A percentile compares a stretch with the other conserved stretches of the same genome.
Evolutionary conservation across 192 early-diverging fungal species (phyloP).

Genomic region (Chytriomyces sp.): DNA sequence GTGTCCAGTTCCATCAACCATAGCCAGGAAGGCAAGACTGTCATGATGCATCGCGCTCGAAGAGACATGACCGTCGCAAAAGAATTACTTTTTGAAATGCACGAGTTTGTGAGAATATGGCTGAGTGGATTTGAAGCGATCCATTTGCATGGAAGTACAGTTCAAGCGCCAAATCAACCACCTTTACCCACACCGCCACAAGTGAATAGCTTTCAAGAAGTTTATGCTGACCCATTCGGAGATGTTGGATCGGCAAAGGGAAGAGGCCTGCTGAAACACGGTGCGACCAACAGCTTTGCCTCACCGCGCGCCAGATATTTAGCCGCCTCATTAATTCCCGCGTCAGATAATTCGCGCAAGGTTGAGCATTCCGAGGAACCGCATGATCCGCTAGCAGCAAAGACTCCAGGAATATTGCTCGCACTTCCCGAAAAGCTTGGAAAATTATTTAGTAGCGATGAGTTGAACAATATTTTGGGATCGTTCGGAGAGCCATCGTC

Average conservation of each 20-base stretch:
- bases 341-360: not conserved
- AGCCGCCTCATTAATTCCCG: not conserved
- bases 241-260: not conserved
- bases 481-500: not conserved
- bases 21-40: slow-evolving; percentile 16
- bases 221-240: not conserved
- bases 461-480: slow-evolving; percentile 16
- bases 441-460: slow-evolving; percentile 19
- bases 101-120: slow-evolving; percentile 34
- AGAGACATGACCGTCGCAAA: slow-evolving; percentile 23
- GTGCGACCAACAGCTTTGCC: not conserved
- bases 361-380: not conserved
- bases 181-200: no score
- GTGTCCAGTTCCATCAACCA: slow-evolving; percentile 23
- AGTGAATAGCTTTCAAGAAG: no score
- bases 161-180: no score
- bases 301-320: no score
- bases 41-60: slow-evolving; percentile 25
- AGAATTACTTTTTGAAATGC: slow-evolving; percentile 32
- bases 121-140: slow-evolving; percentile 22
- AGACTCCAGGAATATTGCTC: slow-evolving; percentile 29
- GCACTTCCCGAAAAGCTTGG: slow-evolving; percentile 21
- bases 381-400: slow-evolving; percentile 5
- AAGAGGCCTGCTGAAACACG: not conserved
- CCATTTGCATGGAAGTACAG: no score